Conservation (phyloP, 371 early-diverging fungal species). For the Saksenaea oblongispora region DNA sequence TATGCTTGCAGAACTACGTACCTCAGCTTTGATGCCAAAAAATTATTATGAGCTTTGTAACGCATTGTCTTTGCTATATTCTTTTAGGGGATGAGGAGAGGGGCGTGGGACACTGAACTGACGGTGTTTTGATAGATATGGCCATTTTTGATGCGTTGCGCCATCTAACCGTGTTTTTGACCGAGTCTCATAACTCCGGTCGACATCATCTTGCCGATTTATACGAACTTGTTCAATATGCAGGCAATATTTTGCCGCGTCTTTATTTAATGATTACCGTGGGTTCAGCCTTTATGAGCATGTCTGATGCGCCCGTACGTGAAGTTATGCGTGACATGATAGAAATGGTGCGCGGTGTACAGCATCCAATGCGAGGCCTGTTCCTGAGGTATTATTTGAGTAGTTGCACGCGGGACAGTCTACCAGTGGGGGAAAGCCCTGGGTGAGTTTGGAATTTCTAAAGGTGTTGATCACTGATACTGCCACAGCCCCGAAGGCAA, state of each 20-base stretch:
- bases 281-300: conserved; percentile 89
- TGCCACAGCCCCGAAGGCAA: conserved; percentile 65
- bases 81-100: background rate
- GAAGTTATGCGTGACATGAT: conserved; percentile 96
- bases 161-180: conserved; percentile 80
- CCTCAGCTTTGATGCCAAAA: conserved; percentile 89
- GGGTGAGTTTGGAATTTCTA: conserved; percentile 35
- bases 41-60: conserved; percentile 95
- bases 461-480: background rate
- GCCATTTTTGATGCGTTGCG: conserved; percentile 92
- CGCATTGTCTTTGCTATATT: conserved; percentile 8
- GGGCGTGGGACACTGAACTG: conserved; percentile 1
- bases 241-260: conserved; percentile 92
- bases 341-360: conserved; percentile 96
- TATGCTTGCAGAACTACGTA: conserved; percentile 91
- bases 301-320: conserved; percentile 81
- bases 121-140: conserved; percentile 63
- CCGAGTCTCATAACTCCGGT: conserved; percentile 78
- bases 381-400: conserved; percentile 92
- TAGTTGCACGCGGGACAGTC: conserved; percentile 87
- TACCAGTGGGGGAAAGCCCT: conserved; percentile 61
- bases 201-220: conserved; percentile 90
- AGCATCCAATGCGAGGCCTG: conserved; percentile 94
- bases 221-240: conserved; percentile 96
- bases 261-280: conserved; percentile 97